Percentiles rank a stretch among this genome's conserved stretches.
phyloP scores from a whole-genome alignment of 768 basidiomycete species.

The Amanita pseudoporphyria region DNA sequence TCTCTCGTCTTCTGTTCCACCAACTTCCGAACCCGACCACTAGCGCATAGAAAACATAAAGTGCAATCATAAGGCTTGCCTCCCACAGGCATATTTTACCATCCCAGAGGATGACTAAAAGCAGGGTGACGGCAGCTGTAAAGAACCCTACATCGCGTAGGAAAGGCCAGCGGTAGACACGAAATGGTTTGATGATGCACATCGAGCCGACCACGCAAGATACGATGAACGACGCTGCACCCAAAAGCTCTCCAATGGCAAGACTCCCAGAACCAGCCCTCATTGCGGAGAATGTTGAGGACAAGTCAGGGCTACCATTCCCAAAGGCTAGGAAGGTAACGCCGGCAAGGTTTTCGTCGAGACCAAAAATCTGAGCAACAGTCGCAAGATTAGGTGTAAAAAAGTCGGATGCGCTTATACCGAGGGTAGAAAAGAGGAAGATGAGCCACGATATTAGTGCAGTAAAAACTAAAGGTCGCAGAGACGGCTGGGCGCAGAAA shows the following conservation, averaged over 20 bases:
- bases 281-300: slow-evolving; percentile 94
- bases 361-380: slow-evolving; percentile 72
- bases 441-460: slow-evolving; percentile 69
- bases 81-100: slow-evolving; percentile 65
- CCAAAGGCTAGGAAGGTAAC: slow-evolving; percentile 97
- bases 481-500: slow-evolving; percentile 49
- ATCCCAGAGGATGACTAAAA: slow-evolving; percentile 74
- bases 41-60: slow-evolving; percentile 72
- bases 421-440: slow-evolving; percentile 94
- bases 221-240: slow-evolving; percentile 92
- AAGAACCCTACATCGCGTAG: slow-evolving; percentile 95
- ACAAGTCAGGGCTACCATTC: slow-evolving; percentile 94
- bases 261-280: slow-evolving; percentile 74
- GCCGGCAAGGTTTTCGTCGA: slow-evolving; percentile 91
- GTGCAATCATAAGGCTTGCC: slow-evolving; percentile 53
- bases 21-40: slow-evolving; percentile 72
- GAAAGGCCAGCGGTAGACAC: slow-evolving; percentile 72
- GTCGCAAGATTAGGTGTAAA: slow-evolving; percentile 95
- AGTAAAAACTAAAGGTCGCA: slow-evolving; percentile 52
- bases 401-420: slow-evolving; percentile 93
- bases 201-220: slow-evolving; percentile 97
- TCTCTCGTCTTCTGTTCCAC: slow-evolving; percentile 55
- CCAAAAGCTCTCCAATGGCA: slow-evolving; percentile 91
- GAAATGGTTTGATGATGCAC: slow-evolving; percentile 94
- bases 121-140: slow-evolving; percentile 65